Base-by-base conservation (phyloP, 371 early-diverging fungal species). In the Mucor saturninus region DNA sequence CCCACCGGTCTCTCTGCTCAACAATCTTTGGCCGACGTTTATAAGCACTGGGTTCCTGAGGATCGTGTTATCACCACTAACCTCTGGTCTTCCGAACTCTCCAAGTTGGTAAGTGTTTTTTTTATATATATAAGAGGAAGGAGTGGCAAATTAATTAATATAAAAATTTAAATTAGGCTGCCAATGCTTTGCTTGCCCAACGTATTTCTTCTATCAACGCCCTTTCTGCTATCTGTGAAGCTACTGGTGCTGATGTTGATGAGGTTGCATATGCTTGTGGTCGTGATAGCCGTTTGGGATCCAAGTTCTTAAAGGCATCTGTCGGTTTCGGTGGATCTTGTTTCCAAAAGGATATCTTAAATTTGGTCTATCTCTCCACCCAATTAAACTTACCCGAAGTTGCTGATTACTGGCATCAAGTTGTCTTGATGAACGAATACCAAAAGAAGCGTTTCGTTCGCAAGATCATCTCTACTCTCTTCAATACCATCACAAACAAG, bases 261-360 rank as follows among this genome's bases (percentile, higher is more conserved):
- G 95, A 95, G 75, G 96, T 97, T 15, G 90, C 95, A 26, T 93
- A 89, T 75, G 98, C 95, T 21, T 91, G 91, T 74, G 96, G 96
- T 68, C 76, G 87, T 45, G 98, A 97, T 70, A 73, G 85, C 38
- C 91, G 98, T 66, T 91, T 97, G 30, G 98, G 98, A 30, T 81
- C 92, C 70, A 92, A 93, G 82, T 96, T 95, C 82, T 81, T 97
- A 67, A 94, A 93, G 76, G 93, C 98, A 7, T 89, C 89, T 8
- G 93, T 97, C 51, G 98, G 92, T 46, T 97, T 97, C 74, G 98
- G 98, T 72, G 98, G 98, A 43, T 89, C 90, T 42, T 97, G 98
- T 80, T 95, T 97, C 86, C 95, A 95, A 76, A 97, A 97, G 80
- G 98, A 97, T 78, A 91, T 97, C 53, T 83, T 92, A 58, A 94